Evolutionary conservation across 2,329 filamentous ascomycete species (phyloP).

Genomic region (Knoxdaviesia proteae): DNA sequence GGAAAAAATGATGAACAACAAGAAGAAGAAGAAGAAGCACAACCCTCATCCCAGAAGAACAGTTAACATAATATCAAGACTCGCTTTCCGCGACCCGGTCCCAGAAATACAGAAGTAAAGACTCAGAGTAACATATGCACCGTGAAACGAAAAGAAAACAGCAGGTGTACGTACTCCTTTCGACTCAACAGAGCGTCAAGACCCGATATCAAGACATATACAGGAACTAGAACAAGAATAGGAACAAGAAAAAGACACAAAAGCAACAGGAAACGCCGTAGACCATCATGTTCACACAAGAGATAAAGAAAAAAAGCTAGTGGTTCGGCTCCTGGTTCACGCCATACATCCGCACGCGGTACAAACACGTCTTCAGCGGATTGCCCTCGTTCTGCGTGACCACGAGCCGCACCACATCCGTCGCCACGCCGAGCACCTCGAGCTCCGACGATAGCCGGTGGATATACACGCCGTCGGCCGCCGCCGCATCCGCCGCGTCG

Average conservation of each 20-base stretch:
- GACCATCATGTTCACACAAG: not conserved
- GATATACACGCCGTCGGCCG: constrained; percentile 26
- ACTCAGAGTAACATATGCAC: too few species aligned
- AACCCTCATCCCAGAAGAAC: not conserved
- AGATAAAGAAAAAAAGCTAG: not conserved
- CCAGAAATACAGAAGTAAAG: too few species aligned
- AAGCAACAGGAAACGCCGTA: not conserved
- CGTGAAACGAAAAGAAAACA: too few species aligned
- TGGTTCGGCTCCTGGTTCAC: constrained; percentile 10
- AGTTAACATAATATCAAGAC: too few species aligned
- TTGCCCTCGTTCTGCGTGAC: constrained; percentile 37
- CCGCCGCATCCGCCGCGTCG: constrained; percentile 15
- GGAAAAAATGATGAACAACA: not conserved
- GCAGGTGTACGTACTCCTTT: too few species aligned
- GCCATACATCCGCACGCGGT: constrained; percentile 38
- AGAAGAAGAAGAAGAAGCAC: not conserved
- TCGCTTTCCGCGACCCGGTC: too few species aligned
- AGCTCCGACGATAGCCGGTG: constrained; percentile 31
- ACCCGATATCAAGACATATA: not conserved
- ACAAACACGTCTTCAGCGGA: constrained; percentile 41
- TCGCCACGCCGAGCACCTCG: constrained; percentile 21
- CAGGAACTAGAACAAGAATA: not conserved
- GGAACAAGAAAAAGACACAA: not conserved
- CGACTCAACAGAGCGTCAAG: too few species aligned
- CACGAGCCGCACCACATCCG: constrained; percentile 31